Conservation (phyloP, 2,329 filamentous ascomycete genomes). For the Nemania abortiva region DNA sequence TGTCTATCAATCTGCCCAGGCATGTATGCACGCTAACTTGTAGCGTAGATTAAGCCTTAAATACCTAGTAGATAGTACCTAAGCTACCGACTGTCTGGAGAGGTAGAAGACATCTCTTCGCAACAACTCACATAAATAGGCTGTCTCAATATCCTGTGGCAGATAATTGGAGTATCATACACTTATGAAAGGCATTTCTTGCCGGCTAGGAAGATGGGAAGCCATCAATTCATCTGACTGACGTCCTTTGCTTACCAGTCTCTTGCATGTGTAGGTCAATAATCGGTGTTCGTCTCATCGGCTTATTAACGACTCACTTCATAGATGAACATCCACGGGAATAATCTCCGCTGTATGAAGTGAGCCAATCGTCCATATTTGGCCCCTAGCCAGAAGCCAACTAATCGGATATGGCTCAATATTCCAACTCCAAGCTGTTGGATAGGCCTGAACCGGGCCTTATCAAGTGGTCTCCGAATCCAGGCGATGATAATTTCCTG, state of each 20-base stretch:
- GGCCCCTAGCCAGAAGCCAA: not conserved
- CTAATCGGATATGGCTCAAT: constrained; percentile 43
- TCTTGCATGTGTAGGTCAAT: not conserved
- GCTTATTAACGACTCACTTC: not conserved
- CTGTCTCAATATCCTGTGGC: not conserved
- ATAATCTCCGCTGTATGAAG: not conserved
- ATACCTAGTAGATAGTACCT: not conserved
- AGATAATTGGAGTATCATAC: not conserved
- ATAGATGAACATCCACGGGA: not conserved
- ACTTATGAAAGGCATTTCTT: constrained; percentile 6
- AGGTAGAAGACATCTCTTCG: not conserved
- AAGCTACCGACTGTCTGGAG: not conserved
- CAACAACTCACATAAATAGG: not conserved
- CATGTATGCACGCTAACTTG: not conserved
- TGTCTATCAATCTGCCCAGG: no score
- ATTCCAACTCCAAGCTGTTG: constrained; percentile 55
- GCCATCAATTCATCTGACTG: constrained; percentile 5
- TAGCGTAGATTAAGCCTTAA: no score
- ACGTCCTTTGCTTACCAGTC: constrained; percentile 9
- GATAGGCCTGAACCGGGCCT: constrained; percentile 72
- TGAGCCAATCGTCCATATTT: not conserved
- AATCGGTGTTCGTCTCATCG: not conserved
- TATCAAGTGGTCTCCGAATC: constrained; percentile 74
- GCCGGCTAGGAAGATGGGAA: constrained; percentile 11
- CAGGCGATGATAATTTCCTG: constrained; percentile 69